Conservation (phyloP, 495 filamentous ascomycete genomes). For the Talaromyces nanjingensis region DNA sequence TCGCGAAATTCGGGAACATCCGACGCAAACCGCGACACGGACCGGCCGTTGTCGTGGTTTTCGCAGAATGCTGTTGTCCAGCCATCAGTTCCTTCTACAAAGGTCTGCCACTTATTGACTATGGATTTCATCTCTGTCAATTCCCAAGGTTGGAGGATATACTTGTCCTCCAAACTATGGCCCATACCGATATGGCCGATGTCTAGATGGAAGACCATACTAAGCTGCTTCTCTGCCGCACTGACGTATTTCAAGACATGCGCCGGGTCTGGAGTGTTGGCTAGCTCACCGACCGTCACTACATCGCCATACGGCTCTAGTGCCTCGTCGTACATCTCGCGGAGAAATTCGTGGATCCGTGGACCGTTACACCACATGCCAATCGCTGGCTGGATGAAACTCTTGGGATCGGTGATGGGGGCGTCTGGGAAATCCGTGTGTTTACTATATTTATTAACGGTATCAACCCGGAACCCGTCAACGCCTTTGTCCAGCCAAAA, state of each 20-base stretch:
- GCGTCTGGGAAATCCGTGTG: constrained; percentile 33
- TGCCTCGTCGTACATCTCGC: constrained; percentile 47
- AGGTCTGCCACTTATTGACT: constrained; percentile 30
- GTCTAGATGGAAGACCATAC: constrained; percentile 57
- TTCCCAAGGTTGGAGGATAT: constrained; percentile 30
- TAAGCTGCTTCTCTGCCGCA: constrained; percentile 24
- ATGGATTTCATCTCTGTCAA: constrained; percentile 41
- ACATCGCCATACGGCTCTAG: constrained; percentile 44
- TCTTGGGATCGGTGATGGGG: constrained; percentile 17
- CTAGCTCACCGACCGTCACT: constrained; percentile 53
- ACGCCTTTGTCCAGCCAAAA: constrained; percentile 42
- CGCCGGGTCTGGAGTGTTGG: constrained; percentile 36
- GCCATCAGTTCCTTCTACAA: constrained; percentile 20
- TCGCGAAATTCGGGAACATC: constrained; percentile 28
- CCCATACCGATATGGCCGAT: constrained; percentile 52
- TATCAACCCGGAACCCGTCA: constrained; percentile 43
- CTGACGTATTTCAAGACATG: constrained; percentile 46
- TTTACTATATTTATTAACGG: constrained; percentile 37
- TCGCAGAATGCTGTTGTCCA: constrained; percentile 58
- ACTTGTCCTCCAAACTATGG: constrained; percentile 31
- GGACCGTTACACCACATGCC: constrained; percentile 33
- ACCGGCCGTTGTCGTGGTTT: constrained; percentile 55
- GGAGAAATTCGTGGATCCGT: constrained; percentile 46
- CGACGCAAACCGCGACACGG: constrained; percentile 46
- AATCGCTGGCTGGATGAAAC: constrained; percentile 32